Percentiles rank a stretch among this genome's conserved stretches.
Conservation (phyloP, 768 basidiomycete species). For the Rhizopogon rudus region DNA sequence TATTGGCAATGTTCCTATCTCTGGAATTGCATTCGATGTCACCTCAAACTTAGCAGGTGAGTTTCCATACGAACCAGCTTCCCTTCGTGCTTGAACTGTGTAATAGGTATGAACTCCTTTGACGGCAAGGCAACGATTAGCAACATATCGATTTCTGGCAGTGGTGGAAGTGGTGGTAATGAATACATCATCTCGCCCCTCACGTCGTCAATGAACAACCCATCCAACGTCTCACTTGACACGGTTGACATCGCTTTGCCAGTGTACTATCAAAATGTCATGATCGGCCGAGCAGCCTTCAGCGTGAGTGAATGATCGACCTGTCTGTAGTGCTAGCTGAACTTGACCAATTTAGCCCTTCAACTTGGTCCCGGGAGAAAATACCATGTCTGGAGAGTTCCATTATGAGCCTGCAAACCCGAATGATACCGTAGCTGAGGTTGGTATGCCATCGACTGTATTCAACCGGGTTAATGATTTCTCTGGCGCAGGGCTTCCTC, state of each 20-base stretch:
- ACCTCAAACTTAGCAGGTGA: conserved; percentile 49
- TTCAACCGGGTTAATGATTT: background rate
- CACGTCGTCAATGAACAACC: conserved; percentile 57
- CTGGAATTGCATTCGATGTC: conserved; percentile 59
- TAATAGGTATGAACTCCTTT: conserved; percentile 54
- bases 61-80: background rate
- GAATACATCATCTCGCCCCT: conserved; percentile 56
- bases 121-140: conserved; percentile 44
- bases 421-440: conserved; percentile 62
- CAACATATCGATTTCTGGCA: conserved; percentile 58
- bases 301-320: conserved; percentile 33
- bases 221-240: conserved; percentile 60
- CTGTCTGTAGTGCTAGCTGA: background rate
- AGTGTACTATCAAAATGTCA: conserved; percentile 49
- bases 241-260: conserved; percentile 56
- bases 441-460: conserved; percentile 3
- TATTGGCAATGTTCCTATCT: conserved; percentile 64
- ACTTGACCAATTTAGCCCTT: conserved; percentile 36
- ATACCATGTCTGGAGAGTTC: conserved; percentile 53
- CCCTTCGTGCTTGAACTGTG: background rate
- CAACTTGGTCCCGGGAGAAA: conserved; percentile 52
- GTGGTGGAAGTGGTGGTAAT: conserved; percentile 57
- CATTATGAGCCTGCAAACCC: conserved; percentile 61
- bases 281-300: conserved; percentile 57
- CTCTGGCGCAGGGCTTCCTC: conserved; percentile 43